Conservation (phyloP, 805 yeast species). For the Cyberlindnera japonica region DNA sequence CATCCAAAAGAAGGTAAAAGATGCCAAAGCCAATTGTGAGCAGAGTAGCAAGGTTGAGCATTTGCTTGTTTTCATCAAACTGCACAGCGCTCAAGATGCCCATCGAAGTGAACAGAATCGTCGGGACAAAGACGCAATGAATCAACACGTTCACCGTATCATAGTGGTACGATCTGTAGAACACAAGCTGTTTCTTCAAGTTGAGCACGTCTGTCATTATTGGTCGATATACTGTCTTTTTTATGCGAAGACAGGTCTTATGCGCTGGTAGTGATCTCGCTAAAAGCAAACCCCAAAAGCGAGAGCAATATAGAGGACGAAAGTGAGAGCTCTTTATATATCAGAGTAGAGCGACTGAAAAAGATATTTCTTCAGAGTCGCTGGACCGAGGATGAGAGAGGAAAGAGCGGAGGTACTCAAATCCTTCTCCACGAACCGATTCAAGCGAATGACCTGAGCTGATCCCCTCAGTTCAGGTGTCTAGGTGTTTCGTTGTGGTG, state of each 20-base stretch:
- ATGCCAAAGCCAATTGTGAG: conserved; percentile 45
- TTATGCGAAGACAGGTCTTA: neutral
- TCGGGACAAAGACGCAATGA: conserved; percentile 78
- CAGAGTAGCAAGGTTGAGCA: conserved; percentile 44
- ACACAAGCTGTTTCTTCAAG: conserved; percentile 44
- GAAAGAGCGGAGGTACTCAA: neutral
- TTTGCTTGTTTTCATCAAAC: conserved; percentile 12
- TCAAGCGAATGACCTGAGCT: neutral
- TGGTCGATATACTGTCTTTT: neutral
- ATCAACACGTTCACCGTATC: conserved; percentile 62
- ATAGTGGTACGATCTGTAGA: conserved; percentile 55
- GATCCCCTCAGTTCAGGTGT: neutral
- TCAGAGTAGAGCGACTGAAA: too few species aligned
- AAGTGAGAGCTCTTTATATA: too few species aligned
- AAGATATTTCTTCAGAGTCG: too few species aligned
- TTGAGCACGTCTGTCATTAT: conserved; percentile 10
- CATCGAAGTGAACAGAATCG: conserved; percentile 56
- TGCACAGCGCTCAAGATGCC: conserved; percentile 34
- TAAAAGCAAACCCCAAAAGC: too few species aligned
- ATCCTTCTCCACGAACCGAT: neutral
- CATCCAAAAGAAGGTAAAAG: conserved; percentile 60
- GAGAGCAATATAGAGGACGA: too few species aligned
- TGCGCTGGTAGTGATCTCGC: too few species aligned
- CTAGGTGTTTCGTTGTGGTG: neutral
- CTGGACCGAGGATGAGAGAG: too few species aligned